Evolutionary conservation across 2,329 filamentous ascomycete species (phyloP).

Genomic region (Corniculantispora saksenae): DNA sequence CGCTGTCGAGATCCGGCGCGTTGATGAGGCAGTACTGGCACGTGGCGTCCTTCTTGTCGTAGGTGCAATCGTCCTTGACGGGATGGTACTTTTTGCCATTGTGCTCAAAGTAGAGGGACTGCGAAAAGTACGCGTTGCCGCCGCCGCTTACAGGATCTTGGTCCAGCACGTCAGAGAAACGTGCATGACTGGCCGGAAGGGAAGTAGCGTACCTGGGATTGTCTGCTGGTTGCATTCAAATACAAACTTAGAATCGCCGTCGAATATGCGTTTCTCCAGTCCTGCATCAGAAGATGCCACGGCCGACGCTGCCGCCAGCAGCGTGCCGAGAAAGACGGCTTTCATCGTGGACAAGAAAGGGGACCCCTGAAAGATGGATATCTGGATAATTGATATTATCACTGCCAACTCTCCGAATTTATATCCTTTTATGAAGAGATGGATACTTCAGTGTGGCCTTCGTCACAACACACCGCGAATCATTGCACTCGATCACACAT

Average conservation of each 20-base stretch:
- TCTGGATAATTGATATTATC: too few relatives aligned
- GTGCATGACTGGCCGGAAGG: too few relatives aligned
- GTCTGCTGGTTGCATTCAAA: slow-evolving; percentile 7
- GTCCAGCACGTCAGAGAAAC: too few relatives aligned
- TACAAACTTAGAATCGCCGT: slow-evolving; percentile 7
- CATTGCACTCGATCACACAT: too few relatives aligned
- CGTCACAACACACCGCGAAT: too few relatives aligned
- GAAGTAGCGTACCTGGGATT: neutral
- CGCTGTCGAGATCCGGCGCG: neutral
- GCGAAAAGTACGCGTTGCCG: neutral
- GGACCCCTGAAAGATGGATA: too few relatives aligned
- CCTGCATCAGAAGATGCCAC: neutral
- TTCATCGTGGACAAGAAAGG: neutral
- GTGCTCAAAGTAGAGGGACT: slow-evolving; percentile 1
- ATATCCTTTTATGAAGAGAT: too few relatives aligned
- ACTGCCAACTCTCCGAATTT: too few relatives aligned
- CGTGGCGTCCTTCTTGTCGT: neutral
- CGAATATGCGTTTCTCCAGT: neutral
- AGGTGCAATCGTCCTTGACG: neutral
- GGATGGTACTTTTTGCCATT: slow-evolving; percentile 4
- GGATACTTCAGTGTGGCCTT: too few relatives aligned
- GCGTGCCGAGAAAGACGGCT: neutral
- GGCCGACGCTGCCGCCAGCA: neutral
- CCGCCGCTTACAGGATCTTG: neutral
- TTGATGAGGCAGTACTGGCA: slow-evolving; percentile 2